These are phyloP conservation scores for Collybia sp. DNA, from an alignment of 768 basidiomycete species.

Conservation along the genomic window DNA sequence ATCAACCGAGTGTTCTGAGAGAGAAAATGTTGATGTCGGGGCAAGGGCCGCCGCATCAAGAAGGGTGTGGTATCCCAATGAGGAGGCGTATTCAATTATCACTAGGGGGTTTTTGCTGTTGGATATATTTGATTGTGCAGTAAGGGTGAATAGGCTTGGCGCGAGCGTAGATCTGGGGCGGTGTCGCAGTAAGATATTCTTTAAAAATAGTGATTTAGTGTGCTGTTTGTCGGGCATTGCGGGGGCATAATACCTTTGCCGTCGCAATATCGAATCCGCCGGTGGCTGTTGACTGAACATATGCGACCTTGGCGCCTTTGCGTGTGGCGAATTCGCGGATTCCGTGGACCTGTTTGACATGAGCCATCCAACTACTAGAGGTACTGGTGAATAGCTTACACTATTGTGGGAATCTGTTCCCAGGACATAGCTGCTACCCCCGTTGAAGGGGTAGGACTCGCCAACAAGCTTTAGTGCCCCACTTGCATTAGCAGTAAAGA, in stretches of 20 bases:
- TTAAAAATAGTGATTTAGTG: slow-evolving; percentile 6
- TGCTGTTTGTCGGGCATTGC: background rate
- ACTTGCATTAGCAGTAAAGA: slow-evolving; percentile 80
- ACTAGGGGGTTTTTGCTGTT: slow-evolving; percentile 70
- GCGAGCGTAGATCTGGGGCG: slow-evolving; percentile 40
- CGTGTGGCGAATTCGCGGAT: slow-evolving; percentile 66
- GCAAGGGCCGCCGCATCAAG: slow-evolving; percentile 81
- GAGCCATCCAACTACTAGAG: background rate
- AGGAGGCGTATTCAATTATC: slow-evolving; percentile 57
- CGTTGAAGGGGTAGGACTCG: slow-evolving; percentile 69
- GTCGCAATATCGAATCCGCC: slow-evolving; percentile 59
- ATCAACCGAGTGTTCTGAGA: slow-evolving; percentile 66
- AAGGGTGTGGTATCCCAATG: slow-evolving; percentile 69
- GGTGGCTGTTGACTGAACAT: slow-evolving; percentile 57
- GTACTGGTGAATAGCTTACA: slow-evolving; percentile 27
- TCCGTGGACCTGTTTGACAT: slow-evolving; percentile 46
- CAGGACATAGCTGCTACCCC: slow-evolving; percentile 58
- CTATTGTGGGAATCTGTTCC: slow-evolving; percentile 81
- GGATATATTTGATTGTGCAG: slow-evolving; percentile 79
- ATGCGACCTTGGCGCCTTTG: slow-evolving; percentile 53
- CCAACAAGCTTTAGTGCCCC: slow-evolving; percentile 79
- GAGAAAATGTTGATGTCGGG: slow-evolving; percentile 63
- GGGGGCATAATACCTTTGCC: slow-evolving; percentile 47
- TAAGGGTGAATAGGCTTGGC: slow-evolving; percentile 68
- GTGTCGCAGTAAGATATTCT: slow-evolving; percentile 54